Evolutionary conservation across 108 stramenopile genomes (phyloP).

Genomic region (Cyclotella choctawhatcheeana): DNA sequence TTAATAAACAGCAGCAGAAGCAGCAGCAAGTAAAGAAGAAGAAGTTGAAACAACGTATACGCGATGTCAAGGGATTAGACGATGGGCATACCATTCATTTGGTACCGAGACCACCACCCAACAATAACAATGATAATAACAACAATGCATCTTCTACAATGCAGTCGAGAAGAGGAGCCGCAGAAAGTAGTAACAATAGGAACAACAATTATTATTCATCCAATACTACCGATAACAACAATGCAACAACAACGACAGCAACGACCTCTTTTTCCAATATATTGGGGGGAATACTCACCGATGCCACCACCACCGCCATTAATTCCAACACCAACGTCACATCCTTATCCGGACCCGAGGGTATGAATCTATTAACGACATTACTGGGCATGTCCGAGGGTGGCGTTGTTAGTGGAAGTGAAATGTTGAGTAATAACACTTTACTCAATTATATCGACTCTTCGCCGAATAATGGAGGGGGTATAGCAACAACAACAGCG

Average conservation of each 20-base stretch:
- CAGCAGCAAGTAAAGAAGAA: not conserved
- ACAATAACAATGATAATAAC: not conserved
- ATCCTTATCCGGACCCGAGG: conserved; percentile 28
- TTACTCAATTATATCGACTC: too few relatives aligned
- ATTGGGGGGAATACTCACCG: not conserved
- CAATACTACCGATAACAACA: conserved; percentile 1
- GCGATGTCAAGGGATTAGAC: conserved; percentile 76
- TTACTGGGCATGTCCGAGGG: conserved; percentile 25
- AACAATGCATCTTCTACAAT: too few relatives aligned
- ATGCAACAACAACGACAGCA: not conserved
- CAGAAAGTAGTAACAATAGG: too few relatives aligned
- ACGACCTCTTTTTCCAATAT: not conserved
- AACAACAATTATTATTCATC: too few relatives aligned
- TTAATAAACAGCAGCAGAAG: not conserved
- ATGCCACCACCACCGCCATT: too few relatives aligned
- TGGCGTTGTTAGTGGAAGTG: not conserved
- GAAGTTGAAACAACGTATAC: conserved; percentile 28
- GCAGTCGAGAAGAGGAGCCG: too few relatives aligned
- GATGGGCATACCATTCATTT: conserved; percentile 91
- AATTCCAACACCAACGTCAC: not conserved
- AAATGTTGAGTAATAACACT: too few relatives aligned
- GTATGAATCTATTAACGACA: conserved; percentile 31
- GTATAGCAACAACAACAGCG: not conserved
- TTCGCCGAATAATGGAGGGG: too few relatives aligned
- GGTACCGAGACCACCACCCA: conserved; percentile 59